phyloP scores from a whole-genome alignment of 2,329 filamentous ascomycete genomes.

The Ascochyta viciae-villosae region DNA sequence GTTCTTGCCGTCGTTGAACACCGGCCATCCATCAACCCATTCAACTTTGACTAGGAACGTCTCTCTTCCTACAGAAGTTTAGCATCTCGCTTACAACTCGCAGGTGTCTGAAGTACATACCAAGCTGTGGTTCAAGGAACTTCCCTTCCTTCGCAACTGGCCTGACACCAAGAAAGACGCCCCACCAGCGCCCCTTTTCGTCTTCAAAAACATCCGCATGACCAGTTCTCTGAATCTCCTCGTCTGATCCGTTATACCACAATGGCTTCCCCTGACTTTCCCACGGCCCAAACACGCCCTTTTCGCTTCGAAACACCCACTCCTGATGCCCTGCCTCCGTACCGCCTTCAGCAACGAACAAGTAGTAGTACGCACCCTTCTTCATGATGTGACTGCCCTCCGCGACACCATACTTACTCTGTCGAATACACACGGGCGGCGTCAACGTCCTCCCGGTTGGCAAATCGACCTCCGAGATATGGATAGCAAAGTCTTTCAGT shows the following conservation, averaged over 20 bases:
- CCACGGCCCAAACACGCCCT: slow-evolving; percentile 48
- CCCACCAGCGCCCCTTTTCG: slow-evolving; percentile 34
- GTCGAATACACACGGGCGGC: slow-evolving; percentile 34
- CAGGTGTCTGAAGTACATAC: neutral
- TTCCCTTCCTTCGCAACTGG: slow-evolving; percentile 15
- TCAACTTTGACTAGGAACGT: slow-evolving; percentile 59
- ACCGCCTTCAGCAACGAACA: slow-evolving; percentile 42
- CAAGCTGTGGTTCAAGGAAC: slow-evolving; percentile 13
- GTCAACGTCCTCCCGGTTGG: slow-evolving; percentile 31
- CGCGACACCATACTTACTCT: slow-evolving; percentile 33
- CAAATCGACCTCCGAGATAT: slow-evolving; percentile 41
- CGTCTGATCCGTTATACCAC: slow-evolving; percentile 44
- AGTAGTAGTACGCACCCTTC: slow-evolving; percentile 33
- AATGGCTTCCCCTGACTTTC: slow-evolving; percentile 38
- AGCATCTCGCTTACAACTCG: neutral
- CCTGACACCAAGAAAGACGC: slow-evolving; percentile 46
- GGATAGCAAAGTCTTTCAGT: slow-evolving; percentile 39
- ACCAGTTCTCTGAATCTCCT: slow-evolving; percentile 43
- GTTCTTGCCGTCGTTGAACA: slow-evolving; percentile 58
- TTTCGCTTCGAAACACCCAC: slow-evolving; percentile 62
- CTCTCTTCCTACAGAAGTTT: slow-evolving; percentile 50
- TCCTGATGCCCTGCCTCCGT: slow-evolving; percentile 46
- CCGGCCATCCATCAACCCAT: slow-evolving; percentile 61
- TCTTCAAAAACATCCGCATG: slow-evolving; percentile 39
- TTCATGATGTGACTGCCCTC: slow-evolving; percentile 48